Conservation (phyloP, 345 rosid species). For the Aegle marmelos region DNA sequence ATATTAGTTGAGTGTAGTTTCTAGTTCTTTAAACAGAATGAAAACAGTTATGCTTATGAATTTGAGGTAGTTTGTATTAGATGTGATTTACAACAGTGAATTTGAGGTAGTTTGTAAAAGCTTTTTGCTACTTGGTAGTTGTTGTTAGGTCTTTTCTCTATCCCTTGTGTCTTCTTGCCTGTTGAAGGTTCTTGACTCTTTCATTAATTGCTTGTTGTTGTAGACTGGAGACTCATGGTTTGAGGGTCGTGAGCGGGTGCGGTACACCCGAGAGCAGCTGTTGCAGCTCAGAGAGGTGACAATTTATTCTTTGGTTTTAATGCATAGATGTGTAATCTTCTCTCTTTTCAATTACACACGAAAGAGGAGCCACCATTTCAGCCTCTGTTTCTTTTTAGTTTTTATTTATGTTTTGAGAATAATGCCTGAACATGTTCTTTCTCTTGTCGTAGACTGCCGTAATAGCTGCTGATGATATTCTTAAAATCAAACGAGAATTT, state of each 20-base stretch:
- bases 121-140: neutral
- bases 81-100: neutral
- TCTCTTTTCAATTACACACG: neutral
- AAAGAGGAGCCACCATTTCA: neutral
- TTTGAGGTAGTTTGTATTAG: neutral
- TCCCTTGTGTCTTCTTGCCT: neutral
- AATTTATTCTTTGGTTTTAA: neutral
- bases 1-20: neutral
- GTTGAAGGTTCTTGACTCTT: conserved; percentile 12
- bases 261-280: conserved; percentile 68
- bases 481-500: conserved; percentile 60
- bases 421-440: conserved; percentile 3
- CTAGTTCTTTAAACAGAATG: neutral
- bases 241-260: conserved; percentile 61
- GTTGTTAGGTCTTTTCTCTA: neutral
- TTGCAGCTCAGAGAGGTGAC: conserved; percentile 68
- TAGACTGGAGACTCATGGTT: conserved; percentile 67
- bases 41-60: neutral
- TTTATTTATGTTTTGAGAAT: neutral
- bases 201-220: conserved; percentile 14
- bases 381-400: neutral
- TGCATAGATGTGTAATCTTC: neutral
- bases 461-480: conserved; percentile 54
- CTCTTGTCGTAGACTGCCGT: conserved; percentile 37
- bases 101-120: neutral